Percentiles rank a stretch among this genome's conserved stretches.
Conservation (phyloP, 129 eudicot genomes). For the Flaveria bidentis region DNA sequence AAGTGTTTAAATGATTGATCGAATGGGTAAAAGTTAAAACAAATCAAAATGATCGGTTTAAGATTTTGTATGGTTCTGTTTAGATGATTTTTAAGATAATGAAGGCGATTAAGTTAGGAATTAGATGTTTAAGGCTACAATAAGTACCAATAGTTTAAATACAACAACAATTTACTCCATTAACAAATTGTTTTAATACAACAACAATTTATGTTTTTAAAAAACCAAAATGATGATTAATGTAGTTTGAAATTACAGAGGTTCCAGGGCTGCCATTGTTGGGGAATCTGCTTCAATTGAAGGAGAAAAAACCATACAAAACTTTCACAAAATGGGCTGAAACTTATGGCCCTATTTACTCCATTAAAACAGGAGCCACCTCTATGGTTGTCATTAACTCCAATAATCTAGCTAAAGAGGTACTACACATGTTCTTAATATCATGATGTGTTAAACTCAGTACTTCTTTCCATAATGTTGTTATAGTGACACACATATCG, state of each 20-base stretch:
- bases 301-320: constrained; percentile 61
- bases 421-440: background rate
- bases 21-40: no score
- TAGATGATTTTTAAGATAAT: no score
- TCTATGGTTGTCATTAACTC: constrained; percentile 64
- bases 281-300: constrained; percentile 47
- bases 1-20: no score
- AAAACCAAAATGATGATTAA: background rate
- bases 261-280: constrained; percentile 48
- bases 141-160: no score
- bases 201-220: no score
- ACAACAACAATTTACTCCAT: no score
- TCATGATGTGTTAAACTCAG: background rate
- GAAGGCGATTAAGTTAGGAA: no score
- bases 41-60: no score
- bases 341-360: constrained; percentile 78
- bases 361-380: constrained; percentile 61
- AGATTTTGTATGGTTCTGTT: no score
- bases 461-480: background rate
- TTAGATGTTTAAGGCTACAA: no score
- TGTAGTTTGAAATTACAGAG: constrained; percentile 29
- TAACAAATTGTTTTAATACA: no score
- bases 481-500: background rate
- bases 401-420: constrained; percentile 73
- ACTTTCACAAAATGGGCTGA: constrained; percentile 78